Evolutionary conservation across 257 asterid species (phyloP).

Genomic region (Buddleja alternifolia): DNA sequence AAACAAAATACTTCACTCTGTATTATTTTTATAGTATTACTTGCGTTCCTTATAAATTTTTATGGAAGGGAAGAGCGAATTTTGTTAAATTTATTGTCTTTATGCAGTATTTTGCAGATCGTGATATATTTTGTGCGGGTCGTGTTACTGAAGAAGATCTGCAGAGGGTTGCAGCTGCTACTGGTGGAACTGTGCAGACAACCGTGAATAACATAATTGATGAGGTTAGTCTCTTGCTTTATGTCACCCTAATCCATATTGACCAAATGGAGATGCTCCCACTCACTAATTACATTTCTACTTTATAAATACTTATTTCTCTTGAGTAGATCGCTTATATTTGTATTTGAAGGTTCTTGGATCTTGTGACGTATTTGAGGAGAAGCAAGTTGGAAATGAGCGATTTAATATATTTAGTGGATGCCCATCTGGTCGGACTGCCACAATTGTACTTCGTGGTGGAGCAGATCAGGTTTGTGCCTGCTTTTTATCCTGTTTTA

Average conservation of each 20-base stretch:
- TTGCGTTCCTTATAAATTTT: background rate
- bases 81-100: constrained; percentile 16
- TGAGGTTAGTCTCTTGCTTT: constrained; percentile 55
- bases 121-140: constrained; percentile 91
- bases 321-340: background rate
- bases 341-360: constrained; percentile 70
- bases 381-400: constrained; percentile 94
- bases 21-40: too few species aligned
- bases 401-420: constrained; percentile 91
- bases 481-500: background rate
- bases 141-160: constrained; percentile 92
- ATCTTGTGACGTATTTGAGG: constrained; percentile 87
- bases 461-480: constrained; percentile 92
- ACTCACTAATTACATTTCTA: background rate
- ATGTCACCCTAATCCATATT: constrained; percentile 4
- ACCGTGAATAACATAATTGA: constrained; percentile 86
- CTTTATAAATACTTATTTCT: background rate
- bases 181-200: constrained; percentile 93
- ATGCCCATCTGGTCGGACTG: constrained; percentile 83
- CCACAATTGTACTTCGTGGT: constrained; percentile 95
- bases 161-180: constrained; percentile 90
- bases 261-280: background rate
- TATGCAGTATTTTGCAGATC: constrained; percentile 90
- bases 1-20: background rate
- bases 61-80: constrained; percentile 11